Percentiles rank a stretch among this genome's conserved stretches.
Evolutionary conservation across 805 yeast genomes (phyloP).

Genomic region (Candida patagonica): DNA sequence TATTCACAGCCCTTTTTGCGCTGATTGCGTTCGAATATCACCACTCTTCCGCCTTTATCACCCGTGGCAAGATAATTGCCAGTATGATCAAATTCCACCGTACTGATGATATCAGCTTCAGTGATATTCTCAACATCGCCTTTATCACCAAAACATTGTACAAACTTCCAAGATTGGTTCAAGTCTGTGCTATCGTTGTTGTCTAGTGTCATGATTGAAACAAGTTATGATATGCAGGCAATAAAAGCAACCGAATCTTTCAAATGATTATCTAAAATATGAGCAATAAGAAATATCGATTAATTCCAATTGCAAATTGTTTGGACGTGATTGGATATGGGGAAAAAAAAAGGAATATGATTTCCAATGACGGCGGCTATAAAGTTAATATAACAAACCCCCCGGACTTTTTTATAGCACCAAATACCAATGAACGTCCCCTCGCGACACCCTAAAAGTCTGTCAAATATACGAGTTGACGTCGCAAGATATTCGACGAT

Average conservation of each 20-base stretch:
- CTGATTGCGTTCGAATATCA: conserved; percentile 82
- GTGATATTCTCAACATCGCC: conserved; percentile 93
- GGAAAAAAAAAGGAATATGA: too few species aligned
- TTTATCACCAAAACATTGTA: conserved; percentile 98
- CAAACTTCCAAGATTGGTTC: conserved; percentile 62
- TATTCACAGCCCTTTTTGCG: conserved; percentile 76
- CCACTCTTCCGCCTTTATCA: conserved; percentile 97
- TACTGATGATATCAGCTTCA: conserved; percentile 93
- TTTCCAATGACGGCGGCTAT: too few species aligned
- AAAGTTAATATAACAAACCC: too few species aligned
- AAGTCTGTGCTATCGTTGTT: conserved; percentile 19
- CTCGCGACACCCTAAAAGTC: too few species aligned
- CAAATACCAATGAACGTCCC: too few species aligned
- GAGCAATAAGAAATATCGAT: too few species aligned
- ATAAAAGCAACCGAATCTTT: background rate
- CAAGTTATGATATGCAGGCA: background rate
- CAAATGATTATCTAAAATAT: background rate
- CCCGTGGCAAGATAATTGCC: conserved; percentile 98
- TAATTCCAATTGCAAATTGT: background rate
- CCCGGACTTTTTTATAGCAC: too few species aligned
- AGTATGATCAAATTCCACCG: conserved; percentile 91
- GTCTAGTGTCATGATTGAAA: background rate
- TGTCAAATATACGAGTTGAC: too few species aligned
- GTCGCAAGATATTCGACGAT: too few species aligned
- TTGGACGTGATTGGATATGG: too few species aligned